Evolutionary conservation across 139 green algal species (phyloP).

Genomic region (Trebouxia sp.): DNA sequence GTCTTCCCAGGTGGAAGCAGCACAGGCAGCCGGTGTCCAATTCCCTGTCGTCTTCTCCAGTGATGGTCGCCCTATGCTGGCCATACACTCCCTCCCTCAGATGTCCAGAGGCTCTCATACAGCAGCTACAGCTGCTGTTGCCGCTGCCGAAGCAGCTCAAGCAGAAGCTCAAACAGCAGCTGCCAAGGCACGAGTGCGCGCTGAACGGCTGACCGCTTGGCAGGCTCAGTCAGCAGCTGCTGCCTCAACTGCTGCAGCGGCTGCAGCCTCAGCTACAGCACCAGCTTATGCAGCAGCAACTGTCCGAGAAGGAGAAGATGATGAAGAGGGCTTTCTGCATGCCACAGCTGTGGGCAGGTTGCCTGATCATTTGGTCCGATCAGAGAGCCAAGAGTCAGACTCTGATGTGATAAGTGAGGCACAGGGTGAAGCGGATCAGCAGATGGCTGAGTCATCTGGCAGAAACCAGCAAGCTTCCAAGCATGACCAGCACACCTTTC

Average conservation of each 20-base stretch:
- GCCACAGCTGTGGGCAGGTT: not conserved
- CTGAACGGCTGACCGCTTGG: not conserved
- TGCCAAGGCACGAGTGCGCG: not conserved
- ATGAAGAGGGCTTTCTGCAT: slow-evolving; percentile 12
- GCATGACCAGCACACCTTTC: not conserved
- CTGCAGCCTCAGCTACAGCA: not conserved
- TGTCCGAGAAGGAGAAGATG: not conserved
- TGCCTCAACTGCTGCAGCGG: not conserved
- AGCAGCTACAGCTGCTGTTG: not conserved
- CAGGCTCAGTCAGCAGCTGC: not conserved
- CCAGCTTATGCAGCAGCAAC: not conserved
- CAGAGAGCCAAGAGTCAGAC: slow-evolving; percentile 6
- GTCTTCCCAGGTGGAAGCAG: not conserved
- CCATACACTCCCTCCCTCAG: not conserved
- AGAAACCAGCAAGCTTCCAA: not conserved
- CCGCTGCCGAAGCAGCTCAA: not conserved
- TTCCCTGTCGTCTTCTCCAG: not conserved
- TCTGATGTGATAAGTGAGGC: not conserved
- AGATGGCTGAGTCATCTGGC: not conserved
- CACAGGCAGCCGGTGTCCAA: not conserved
- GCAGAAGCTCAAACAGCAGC: not conserved
- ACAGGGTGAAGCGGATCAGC: not conserved
- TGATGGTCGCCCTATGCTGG: not conserved
- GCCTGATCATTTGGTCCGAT: not conserved
- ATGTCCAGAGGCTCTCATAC: not conserved